A percentile compares a stretch with the other conserved stretches of the same genome.
Evolutionary conservation across 2,329 filamentous ascomycete genomes (phyloP).

Genomic region (Claviceps maximensis): DNA sequence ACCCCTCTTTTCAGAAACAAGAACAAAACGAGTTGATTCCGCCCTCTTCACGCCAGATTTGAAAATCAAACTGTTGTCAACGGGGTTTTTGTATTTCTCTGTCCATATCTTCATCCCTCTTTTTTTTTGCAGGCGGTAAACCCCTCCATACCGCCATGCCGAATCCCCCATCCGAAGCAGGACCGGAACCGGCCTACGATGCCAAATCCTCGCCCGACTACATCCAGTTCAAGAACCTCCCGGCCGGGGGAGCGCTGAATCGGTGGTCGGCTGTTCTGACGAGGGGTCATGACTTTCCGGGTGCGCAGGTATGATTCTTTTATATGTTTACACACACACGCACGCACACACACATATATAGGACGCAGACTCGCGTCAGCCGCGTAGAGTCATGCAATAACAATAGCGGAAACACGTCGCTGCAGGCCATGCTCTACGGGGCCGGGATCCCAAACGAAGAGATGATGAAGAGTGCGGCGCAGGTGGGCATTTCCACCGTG

Average conservation of each 20-base stretch:
- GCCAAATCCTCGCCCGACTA: constrained; percentile 39
- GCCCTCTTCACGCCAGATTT: no score
- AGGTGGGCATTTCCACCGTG: constrained; percentile 80
- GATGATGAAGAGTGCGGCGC: constrained; percentile 79
- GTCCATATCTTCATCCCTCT: no score
- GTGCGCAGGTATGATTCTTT: constrained; percentile 54
- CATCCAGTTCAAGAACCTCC: constrained; percentile 37
- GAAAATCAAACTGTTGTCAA: no score
- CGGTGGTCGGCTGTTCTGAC: constrained; percentile 77
- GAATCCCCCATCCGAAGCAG: constrained; percentile 7
- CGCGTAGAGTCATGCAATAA: no score
- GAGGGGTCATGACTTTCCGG: constrained; percentile 76
- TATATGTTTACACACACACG: no score
- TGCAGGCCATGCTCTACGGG: constrained; percentile 83
- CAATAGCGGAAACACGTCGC: neutral
- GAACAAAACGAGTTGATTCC: no score
- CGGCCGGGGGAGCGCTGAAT: constrained; percentile 52
- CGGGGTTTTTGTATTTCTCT: no score
- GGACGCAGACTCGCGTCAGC: no score
- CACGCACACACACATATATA: no score
- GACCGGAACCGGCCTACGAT: constrained; percentile 16
- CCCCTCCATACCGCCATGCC: no score
- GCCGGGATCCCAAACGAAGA: constrained; percentile 74
- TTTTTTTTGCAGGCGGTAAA: no score
- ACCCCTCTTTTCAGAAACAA: no score